Conservation (phyloP, 208 protist species). For the Tritrichomonas foetus region DNA sequence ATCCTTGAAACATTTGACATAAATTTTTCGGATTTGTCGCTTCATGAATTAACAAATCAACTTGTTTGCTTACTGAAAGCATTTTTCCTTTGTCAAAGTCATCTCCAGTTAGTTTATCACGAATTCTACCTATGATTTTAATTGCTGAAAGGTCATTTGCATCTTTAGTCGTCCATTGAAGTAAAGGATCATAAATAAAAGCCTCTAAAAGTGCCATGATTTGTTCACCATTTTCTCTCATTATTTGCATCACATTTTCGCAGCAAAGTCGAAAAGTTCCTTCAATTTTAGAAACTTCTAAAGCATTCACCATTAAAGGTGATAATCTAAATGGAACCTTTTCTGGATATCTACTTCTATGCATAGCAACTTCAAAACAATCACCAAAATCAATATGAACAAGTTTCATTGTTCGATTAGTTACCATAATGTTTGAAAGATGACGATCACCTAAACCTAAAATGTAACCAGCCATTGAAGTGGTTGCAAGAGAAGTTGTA, state of each 20-base stretch:
- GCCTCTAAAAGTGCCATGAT: slow-evolving; percentile 33
- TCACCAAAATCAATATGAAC: no score
- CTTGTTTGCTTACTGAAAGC: slow-evolving; percentile 30
- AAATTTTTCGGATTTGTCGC: slow-evolving; percentile 39
- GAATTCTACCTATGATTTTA: background rate
- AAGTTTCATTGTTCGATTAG: background rate
- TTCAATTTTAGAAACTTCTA: background rate
- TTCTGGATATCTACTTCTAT: background rate
- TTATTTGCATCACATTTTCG: background rate
- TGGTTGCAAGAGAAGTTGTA: background rate
- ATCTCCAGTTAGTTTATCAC: background rate
- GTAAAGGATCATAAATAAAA: slow-evolving; percentile 19
- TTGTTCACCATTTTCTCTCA: background rate
- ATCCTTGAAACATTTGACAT: slow-evolving; percentile 44
- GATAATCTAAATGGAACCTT: slow-evolving; percentile 37
- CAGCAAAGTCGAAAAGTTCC: background rate
- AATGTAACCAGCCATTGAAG: slow-evolving; percentile 28
- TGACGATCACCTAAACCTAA: slow-evolving; percentile 29
- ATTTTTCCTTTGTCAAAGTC: background rate
- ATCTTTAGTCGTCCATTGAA: background rate
- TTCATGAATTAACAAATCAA: slow-evolving; percentile 40
- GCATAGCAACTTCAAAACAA: background rate
- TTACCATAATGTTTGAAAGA: background rate
- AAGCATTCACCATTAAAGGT: background rate
- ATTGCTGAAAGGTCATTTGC: background rate